Conservation (phyloP, 2,329 filamentous ascomycete species). For the Venturia pyrina region DNA sequence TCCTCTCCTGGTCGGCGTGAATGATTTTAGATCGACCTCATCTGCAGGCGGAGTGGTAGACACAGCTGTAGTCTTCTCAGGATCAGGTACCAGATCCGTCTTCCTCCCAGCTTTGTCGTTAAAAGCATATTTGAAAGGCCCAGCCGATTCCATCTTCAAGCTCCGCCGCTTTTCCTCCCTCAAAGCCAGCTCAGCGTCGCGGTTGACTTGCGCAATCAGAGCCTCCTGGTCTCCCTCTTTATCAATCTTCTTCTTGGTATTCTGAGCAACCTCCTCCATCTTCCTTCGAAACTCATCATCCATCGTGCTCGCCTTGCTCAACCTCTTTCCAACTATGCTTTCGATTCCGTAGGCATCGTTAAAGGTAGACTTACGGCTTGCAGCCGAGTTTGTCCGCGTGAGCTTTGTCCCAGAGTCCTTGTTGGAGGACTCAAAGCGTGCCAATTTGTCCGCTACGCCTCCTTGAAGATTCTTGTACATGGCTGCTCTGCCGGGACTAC, state of each 20-base stretch:
- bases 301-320: background rate
- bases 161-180: background rate
- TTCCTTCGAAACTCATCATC: constrained; percentile 10
- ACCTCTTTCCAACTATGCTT: background rate
- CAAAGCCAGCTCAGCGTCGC: background rate
- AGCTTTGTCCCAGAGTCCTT: background rate
- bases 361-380: background rate
- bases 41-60: background rate
- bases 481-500: background rate
- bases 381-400: background rate
- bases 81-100: background rate
- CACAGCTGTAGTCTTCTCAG: background rate
- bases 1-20: background rate
- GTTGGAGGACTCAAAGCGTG: constrained; percentile 8
- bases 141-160: background rate
- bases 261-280: constrained; percentile 7
- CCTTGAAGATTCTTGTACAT: constrained; percentile 11
- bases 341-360: constrained; percentile 11
- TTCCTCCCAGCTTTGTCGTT: background rate
- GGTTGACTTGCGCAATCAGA: background rate
- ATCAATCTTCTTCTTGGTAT: constrained; percentile 3
- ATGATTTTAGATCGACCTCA: background rate
- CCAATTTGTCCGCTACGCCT: constrained; percentile 11
- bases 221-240: background rate
- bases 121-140: background rate